These are phyloP conservation scores for Mycena rebaudengoi DNA, from an alignment of 768 basidiomycete genomes.

Conservation along the genomic window DNA sequence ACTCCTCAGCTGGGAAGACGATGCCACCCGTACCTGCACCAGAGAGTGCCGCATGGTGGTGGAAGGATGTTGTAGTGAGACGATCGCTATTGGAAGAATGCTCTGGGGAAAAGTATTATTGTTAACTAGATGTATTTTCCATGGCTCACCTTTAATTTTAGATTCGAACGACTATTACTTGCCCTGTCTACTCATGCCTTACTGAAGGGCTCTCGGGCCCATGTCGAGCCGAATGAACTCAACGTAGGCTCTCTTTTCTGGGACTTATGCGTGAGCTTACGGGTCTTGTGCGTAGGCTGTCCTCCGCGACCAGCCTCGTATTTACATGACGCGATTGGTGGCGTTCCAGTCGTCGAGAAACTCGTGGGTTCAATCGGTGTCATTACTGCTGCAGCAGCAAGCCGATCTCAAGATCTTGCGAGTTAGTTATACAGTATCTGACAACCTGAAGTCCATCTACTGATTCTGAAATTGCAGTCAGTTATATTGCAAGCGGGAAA, in stretches of 20 bases:
- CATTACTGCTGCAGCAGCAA: constrained; percentile 41
- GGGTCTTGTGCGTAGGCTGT: constrained; percentile 29
- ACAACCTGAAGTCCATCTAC: no score
- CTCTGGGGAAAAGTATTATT: constrained; percentile 54
- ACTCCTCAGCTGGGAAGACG: constrained; percentile 22
- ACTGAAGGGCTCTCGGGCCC: constrained; percentile 38
- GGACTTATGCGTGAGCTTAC: background rate
- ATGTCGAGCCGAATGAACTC: constrained; percentile 17
- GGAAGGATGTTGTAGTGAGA: constrained; percentile 64
- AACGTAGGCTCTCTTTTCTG: constrained; percentile 19
- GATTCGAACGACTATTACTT: constrained; percentile 61
- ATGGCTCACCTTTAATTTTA: constrained; percentile 27
- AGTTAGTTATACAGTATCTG: no score
- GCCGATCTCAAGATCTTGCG: constrained; percentile 39
- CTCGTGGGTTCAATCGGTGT: constrained; percentile 49
- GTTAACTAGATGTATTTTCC: background rate
- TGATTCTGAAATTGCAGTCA: no score
- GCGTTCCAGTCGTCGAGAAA: constrained; percentile 40
- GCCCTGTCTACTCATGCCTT: constrained; percentile 62
- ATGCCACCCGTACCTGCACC: constrained; percentile 24
- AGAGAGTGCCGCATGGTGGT: constrained; percentile 51
- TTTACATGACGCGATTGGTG: constrained; percentile 44
- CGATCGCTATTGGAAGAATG: constrained; percentile 67
- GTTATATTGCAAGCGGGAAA: no score
- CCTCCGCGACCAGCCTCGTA: constrained; percentile 41